Percentiles rank a stretch among this genome's conserved stretches.
Evolutionary conservation across 257 asterid genomes (phyloP).

Genomic region (Solanum tacnaense): DNA sequence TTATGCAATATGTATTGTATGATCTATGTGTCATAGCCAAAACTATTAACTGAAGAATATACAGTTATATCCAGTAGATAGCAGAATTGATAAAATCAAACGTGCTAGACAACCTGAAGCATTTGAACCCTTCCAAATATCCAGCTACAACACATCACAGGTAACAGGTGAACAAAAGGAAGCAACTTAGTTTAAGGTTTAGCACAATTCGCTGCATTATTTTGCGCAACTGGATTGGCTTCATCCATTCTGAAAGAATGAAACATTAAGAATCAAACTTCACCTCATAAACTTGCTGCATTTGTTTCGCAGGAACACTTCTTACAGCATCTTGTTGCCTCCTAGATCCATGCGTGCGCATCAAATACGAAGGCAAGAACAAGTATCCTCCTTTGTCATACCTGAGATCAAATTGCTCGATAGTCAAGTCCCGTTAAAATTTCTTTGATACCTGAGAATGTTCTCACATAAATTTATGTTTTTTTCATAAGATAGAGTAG

Average conservation of each 20-base stretch:
- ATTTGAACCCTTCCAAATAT: not conserved
- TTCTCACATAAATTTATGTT: not conserved
- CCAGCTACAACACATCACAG: not conserved
- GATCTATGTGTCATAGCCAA: not conserved
- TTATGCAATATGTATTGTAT: not conserved
- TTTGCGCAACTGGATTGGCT: not conserved
- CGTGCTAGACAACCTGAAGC: not conserved
- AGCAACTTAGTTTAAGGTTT: not conserved
- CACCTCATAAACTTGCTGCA: slow-evolving; percentile 90
- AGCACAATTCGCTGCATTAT: not conserved
- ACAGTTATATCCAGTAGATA: not conserved
- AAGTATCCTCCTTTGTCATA: slow-evolving; percentile 94
- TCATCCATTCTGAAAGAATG: not conserved
- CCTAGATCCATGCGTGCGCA: slow-evolving; percentile 94
- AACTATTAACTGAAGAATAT: not conserved
- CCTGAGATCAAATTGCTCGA: slow-evolving; percentile 32
- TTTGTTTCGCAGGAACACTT: slow-evolving; percentile 52
- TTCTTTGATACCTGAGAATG: not conserved
- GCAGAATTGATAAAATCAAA: not conserved
- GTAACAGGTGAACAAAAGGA: not conserved
- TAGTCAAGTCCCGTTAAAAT: not conserved
- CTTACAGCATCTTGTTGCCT: slow-evolving; percentile 68
- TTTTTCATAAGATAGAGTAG: not conserved
- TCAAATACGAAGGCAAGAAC: slow-evolving; percentile 81
- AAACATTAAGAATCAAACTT: slow-evolving; percentile 5